phyloP scores from a whole-genome alignment of 257 asterid genomes.

The Sherardia arvensis region DNA sequence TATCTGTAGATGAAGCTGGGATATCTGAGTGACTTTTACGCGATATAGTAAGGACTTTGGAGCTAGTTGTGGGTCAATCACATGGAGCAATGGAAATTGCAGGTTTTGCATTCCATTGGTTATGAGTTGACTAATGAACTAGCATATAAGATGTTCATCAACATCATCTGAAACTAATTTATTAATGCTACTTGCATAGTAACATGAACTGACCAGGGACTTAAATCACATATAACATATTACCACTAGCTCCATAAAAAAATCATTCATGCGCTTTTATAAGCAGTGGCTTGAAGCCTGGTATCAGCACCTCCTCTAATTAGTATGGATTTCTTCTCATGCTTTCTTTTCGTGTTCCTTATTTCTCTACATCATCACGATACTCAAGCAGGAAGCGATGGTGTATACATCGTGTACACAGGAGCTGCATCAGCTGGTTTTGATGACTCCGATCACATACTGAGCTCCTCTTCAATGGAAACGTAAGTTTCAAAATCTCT shows the following conservation, averaged over 20 bases:
- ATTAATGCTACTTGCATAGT: not conserved
- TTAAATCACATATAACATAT: too few species aligned
- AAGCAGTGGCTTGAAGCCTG: not conserved
- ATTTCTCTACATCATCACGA: not conserved
- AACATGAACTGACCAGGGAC: too few species aligned
- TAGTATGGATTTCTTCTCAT: constrained; percentile 22
- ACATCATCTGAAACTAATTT: not conserved
- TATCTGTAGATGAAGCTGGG: too few species aligned
- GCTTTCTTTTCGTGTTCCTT: constrained; percentile 11
- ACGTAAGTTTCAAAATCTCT: constrained; percentile 23
- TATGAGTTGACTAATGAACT: too few species aligned
- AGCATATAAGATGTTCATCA: not conserved
- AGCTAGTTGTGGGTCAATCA: constrained; percentile 49
- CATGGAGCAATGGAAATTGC: constrained; percentile 41
- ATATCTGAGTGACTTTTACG: too few species aligned
- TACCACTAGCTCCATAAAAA: not conserved
- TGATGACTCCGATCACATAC: constrained; percentile 31
- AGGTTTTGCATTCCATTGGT: too few species aligned
- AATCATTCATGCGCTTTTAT: not conserved
- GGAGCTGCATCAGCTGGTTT: constrained; percentile 43
- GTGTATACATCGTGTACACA: constrained; percentile 83
- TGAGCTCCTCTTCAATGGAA: constrained; percentile 33
- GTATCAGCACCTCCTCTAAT: not conserved
- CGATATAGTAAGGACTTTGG: not conserved
- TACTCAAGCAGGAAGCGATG: constrained; percentile 25